Percentiles rank a stretch among this genome's conserved stretches.
Evolutionary conservation across 164 flowering plant species (phyloP).

Genomic region (Protea cynaroides): DNA sequence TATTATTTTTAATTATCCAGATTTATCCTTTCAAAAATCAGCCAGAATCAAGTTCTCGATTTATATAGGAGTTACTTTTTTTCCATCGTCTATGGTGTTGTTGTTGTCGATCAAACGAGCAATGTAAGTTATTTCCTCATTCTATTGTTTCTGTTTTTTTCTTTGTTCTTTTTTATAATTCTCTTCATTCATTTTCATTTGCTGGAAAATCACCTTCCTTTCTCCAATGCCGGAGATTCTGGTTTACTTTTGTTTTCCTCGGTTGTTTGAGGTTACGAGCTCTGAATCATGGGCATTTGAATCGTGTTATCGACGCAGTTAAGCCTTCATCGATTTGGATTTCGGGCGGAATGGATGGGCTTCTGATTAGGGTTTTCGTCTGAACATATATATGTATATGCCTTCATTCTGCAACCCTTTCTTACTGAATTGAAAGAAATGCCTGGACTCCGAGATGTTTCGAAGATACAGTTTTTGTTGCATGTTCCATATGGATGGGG

Average conservation of each 20-base stretch:
- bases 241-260: background rate
- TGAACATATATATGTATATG: background rate
- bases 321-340: background rate
- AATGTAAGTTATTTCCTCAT: conserved; percentile 10
- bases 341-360: conserved; percentile 3
- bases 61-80: conserved; percentile 11
- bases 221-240: background rate
- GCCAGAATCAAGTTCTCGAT: background rate
- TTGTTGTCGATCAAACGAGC: conserved; percentile 5
- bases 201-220: background rate
- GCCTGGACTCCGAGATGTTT: conserved; percentile 1
- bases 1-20: background rate
- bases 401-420: background rate
- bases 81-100: background rate
- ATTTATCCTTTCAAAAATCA: background rate
- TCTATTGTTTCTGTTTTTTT: background rate
- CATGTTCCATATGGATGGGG: background rate
- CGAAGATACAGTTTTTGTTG: background rate
- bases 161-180: background rate
- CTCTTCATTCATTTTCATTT: background rate
- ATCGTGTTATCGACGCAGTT: conserved; percentile 1
- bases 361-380: conserved; percentile 6
- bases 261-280: background rate
- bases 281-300: conserved; percentile 3
- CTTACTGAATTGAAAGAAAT: conserved; percentile 9